Percentiles rank a stretch among this genome's conserved stretches.
These are phyloP conservation scores for Glebionis coronaria DNA, from an alignment of 129 eudicot species.

Conservation along the genomic window DNA sequence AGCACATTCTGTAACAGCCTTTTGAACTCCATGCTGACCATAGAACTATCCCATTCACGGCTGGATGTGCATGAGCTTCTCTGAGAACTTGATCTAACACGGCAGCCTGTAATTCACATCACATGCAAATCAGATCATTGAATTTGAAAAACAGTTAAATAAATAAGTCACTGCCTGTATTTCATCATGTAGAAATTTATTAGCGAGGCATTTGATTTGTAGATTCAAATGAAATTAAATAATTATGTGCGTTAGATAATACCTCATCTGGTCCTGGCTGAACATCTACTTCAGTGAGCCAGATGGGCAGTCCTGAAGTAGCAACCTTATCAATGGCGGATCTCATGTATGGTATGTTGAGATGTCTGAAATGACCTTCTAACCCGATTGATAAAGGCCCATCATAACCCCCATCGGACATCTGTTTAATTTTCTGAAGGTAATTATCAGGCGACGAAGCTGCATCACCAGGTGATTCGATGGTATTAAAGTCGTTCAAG, in stretches of 20 bases:
- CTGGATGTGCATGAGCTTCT: slow-evolving; percentile 59
- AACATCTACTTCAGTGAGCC: slow-evolving; percentile 79
- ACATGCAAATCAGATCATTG: neutral
- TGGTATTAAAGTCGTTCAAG: slow-evolving; percentile 69
- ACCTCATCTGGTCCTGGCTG: slow-evolving; percentile 41
- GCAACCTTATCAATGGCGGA: slow-evolving; percentile 56
- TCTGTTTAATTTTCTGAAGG: slow-evolving; percentile 32
- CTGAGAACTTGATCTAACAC: slow-evolving; percentile 45
- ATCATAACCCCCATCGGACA: slow-evolving; percentile 29
- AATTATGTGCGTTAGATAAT: neutral
- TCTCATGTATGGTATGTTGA: slow-evolving; percentile 57
- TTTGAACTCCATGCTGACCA: slow-evolving; percentile 58
- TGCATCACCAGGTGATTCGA: slow-evolving; percentile 40
- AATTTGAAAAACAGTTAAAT: neutral
- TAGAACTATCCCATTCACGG: slow-evolving; percentile 55
- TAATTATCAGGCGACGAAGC: slow-evolving; percentile 41
- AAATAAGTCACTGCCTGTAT: neutral
- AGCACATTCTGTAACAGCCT: slow-evolving; percentile 45
- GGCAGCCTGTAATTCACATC: slow-evolving; percentile 33
- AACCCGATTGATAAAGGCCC: slow-evolving; percentile 64
- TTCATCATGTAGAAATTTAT: no score
- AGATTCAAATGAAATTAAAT: neutral
- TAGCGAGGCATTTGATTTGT: neutral
- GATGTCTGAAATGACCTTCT: slow-evolving; percentile 44
- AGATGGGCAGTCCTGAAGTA: slow-evolving; percentile 48